Conservation (phyloP, 2,329 filamentous ascomycete species). For the Aspergillus versicolor region DNA sequence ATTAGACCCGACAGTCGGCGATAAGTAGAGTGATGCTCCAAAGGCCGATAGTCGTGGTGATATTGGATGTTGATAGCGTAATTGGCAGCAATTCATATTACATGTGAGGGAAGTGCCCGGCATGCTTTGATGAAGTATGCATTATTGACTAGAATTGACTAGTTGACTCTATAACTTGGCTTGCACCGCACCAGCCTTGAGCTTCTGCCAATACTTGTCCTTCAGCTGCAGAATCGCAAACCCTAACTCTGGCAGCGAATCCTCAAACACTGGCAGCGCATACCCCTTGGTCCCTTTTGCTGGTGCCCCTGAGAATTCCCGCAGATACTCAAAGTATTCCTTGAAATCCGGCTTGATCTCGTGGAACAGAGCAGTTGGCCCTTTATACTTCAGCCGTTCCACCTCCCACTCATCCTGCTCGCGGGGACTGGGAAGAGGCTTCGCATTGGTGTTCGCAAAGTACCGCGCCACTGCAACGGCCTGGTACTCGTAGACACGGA, state of each 20-base stretch:
- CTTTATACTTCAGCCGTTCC: conserved; percentile 21
- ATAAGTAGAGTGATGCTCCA: background rate
- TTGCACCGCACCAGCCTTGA: background rate
- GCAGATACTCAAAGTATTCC: conserved; percentile 41
- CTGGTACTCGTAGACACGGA: conserved; percentile 33
- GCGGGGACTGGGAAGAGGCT: conserved; percentile 17
- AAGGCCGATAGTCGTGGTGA: background rate
- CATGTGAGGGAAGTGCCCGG: no score
- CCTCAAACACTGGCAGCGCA: conserved; percentile 38
- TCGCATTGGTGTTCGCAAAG: conserved; percentile 24
- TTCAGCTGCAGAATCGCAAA: conserved; percentile 22
- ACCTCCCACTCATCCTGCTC: conserved; percentile 30
- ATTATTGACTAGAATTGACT: no score
- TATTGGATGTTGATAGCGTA: background rate
- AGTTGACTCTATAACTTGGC: background rate
- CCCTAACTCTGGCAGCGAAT: conserved; percentile 30
- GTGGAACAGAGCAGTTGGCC: conserved; percentile 21
- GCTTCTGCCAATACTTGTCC: conserved; percentile 19
- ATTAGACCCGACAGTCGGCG: background rate
- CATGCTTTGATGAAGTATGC: no score
- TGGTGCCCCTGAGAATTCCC: conserved; percentile 41
- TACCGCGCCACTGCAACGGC: conserved; percentile 30
- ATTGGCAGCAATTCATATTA: no score
- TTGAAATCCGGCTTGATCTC: conserved; percentile 36
- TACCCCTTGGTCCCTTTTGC: conserved; percentile 36